Base-by-base conservation (phyloP, 1,139 yeast genomes). In the Candida tropicalis region DNA sequence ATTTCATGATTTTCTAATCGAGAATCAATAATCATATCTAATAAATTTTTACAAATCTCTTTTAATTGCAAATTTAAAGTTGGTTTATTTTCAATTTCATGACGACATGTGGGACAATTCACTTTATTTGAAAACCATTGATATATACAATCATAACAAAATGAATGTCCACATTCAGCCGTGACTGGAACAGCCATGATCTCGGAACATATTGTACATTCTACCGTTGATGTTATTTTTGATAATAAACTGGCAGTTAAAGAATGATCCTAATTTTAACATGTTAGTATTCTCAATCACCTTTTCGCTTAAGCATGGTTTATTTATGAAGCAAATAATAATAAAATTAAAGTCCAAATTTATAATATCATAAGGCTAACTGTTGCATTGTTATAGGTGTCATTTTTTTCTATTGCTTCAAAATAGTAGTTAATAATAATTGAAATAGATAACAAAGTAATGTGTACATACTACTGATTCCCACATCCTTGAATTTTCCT, bases 41-140 rank as follows among this genome's bases (percentile, higher is more conserved):
- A 57, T 10, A 73, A 46, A 32, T 48, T 47, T 40, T 55, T 51
- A 49, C 68, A 61, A 20, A 72, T 59, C 16, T 68, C 73, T 42
- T 73, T 64, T 35, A 80, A 58, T 26, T 65, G 72, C 9, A 75
- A 60, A 48, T 79, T 77, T 33, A 75, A 54, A 13, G 65, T 63
- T 0, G 87, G 87, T 15, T 67, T 63, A 7, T 61, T 57, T 15
- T 55, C 64, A 28, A 80, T 59, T 4, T 61, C 67, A 24, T 65
- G 65, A 7, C 86, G 67, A 55, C 87, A 81, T 1, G 76, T 63
- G 7, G 87, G 87, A 54, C 87, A 81, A 36, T 78, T 68, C 43
- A 65, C 60, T 44, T 70, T 70, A 43, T 66, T 71, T 20, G 64
- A 64, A 46, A 81, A 69, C 86, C 86, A 81, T 15, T 68, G 63